These are phyloP conservation scores for Xylariales sp. DNA, from an alignment of 2,329 filamentous ascomycete species.

Conservation along the genomic window DNA sequence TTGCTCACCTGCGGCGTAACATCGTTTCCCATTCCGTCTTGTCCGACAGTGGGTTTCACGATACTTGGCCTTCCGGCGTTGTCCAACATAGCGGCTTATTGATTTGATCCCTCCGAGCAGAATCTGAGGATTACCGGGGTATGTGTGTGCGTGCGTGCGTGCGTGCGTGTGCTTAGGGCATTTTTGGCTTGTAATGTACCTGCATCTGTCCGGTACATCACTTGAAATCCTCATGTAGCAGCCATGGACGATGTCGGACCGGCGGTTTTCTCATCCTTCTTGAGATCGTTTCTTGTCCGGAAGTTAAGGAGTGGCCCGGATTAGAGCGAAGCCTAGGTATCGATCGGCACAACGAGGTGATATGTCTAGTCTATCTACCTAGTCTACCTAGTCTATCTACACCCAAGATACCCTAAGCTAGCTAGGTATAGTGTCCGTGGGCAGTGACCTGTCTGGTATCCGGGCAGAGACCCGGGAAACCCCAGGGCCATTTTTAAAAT, in stretches of 20 bases:
- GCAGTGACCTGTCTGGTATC: too few relatives aligned
- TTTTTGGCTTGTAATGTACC: neutral
- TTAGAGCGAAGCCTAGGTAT: neutral
- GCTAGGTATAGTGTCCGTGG: too few relatives aligned
- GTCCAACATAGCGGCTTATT: constrained; percentile 3
- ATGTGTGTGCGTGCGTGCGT: neutral
- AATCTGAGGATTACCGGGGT: neutral
- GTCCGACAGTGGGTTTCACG: constrained; percentile 33
- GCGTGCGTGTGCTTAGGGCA: neutral
- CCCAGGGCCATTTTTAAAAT: too few relatives aligned
- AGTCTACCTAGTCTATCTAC: too few relatives aligned
- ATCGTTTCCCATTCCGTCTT: constrained; percentile 29
- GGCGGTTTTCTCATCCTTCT: constrained; percentile 1
- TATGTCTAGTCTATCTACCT: too few relatives aligned
- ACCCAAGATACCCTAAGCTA: too few relatives aligned
- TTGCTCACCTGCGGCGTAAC: constrained; percentile 38
- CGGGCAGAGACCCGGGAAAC: too few relatives aligned
- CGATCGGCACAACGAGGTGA: too few relatives aligned
- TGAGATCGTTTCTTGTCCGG: neutral
- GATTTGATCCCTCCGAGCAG: neutral
- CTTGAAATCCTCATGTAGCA: neutral
- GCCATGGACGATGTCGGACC: neutral
- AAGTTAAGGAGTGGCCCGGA: constrained; percentile 10
- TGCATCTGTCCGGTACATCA: neutral
- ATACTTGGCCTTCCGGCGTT: constrained; percentile 2